These are phyloP conservation scores for Nemania diffusa DNA, from an alignment of 2,329 filamentous ascomycete genomes.

Conservation along the genomic window DNA sequence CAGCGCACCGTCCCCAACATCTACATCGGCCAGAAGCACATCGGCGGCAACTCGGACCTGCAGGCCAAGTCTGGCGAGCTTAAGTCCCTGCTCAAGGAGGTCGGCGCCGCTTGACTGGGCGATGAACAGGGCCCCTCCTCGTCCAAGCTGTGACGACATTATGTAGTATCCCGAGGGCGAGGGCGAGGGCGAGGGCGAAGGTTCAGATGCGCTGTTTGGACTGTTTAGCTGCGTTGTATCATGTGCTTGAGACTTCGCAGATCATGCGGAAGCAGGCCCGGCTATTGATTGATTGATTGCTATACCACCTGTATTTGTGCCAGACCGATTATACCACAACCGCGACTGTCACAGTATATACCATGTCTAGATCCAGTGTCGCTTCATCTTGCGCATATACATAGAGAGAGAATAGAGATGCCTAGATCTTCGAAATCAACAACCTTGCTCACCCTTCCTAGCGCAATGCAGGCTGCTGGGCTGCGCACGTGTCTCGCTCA, in stretches of 20 bases:
- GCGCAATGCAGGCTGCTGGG: background rate
- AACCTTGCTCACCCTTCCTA: background rate
- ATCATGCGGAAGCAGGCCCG: background rate
- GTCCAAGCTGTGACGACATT: conserved; percentile 27
- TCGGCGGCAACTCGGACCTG: conserved; percentile 94
- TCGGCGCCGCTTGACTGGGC: conserved; percentile 66
- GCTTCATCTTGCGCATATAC: background rate
- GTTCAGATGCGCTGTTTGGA: background rate
- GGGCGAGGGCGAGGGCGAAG: background rate
- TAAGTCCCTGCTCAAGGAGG: conserved; percentile 70
- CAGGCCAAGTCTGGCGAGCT: conserved; percentile 75
- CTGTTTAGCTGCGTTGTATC: background rate
- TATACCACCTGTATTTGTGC: background rate
- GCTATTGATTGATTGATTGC: conserved; percentile 1
- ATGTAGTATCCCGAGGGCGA: background rate
- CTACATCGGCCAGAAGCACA: conserved; percentile 90
- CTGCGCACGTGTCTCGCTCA: background rate
- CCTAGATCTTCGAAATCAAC: background rate
- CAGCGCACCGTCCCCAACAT: conserved; percentile 96
- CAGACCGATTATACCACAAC: background rate
- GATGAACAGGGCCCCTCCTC: conserved; percentile 24
- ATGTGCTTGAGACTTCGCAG: background rate
- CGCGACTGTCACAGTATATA: background rate
- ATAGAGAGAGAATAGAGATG: conserved; percentile 27
- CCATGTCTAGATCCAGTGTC: background rate